phyloP scores from a whole-genome alignment of 192 early-diverging fungal species.

The Backusella tuberculispora region DNA sequence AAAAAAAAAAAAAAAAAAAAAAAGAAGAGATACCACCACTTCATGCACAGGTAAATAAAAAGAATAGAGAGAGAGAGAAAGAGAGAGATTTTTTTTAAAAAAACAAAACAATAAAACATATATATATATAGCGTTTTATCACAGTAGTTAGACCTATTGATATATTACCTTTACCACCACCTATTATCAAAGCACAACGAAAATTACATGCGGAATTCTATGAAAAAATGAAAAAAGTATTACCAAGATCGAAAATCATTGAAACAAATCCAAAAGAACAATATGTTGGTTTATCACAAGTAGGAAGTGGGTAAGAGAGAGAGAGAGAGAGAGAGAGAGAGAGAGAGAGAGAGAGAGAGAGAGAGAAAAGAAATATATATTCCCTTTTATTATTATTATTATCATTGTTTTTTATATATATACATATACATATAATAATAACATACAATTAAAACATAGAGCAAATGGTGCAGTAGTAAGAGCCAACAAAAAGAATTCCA shows the following conservation, averaged over 20 bases:
- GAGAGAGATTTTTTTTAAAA: not conserved
- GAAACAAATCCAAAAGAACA: constrained; percentile 36
- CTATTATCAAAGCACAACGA: constrained; percentile 21
- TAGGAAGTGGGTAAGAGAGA: constrained; percentile 33
- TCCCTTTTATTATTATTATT: too few species aligned
- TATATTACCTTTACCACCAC: constrained; percentile 36
- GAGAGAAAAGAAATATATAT: too few species aligned
- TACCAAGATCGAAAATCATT: constrained; percentile 32
- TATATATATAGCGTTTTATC: constrained; percentile 33
- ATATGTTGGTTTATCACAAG: constrained; percentile 34
- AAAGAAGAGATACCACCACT: constrained; percentile 35
- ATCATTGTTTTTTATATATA: too few species aligned
- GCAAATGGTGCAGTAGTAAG: constrained; percentile 44
- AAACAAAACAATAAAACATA: not conserved
- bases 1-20: not conserved
- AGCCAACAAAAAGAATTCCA: constrained; percentile 36
- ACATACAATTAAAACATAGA: too few species aligned
- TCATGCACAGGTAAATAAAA: constrained; percentile 32
- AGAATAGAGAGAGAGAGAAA: constrained; percentile 1
- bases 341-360: constrained; percentile 45
- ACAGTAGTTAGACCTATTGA: constrained; percentile 36
- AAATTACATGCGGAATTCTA: constrained; percentile 42
- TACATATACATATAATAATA: too few species aligned
- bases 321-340: not conserved
- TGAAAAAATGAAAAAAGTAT: constrained; percentile 35